These are phyloP conservation scores for Lyophyllum shimeji DNA, from an alignment of 768 basidiomycete genomes.

Conservation along the genomic window DNA sequence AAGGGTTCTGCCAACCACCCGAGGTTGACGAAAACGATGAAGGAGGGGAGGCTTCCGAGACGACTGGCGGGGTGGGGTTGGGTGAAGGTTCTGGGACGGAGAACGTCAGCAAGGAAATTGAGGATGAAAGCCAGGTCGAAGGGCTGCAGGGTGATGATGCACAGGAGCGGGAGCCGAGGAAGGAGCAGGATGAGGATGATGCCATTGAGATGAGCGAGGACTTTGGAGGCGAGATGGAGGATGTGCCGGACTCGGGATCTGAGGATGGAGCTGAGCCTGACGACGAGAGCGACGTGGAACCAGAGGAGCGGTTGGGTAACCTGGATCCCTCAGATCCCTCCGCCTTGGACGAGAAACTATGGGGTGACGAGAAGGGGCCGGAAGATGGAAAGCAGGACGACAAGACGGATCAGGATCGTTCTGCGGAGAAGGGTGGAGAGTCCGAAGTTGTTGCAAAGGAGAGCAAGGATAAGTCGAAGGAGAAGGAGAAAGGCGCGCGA, in stretches of 20 bases:
- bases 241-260: conserved; percentile 68
- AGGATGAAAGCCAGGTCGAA: conserved; percentile 96
- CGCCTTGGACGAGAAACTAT: conserved; percentile 93
- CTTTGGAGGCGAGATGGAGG: conserved; percentile 84
- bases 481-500: conserved; percentile 32
- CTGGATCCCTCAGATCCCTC: conserved; percentile 81
- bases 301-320: conserved; percentile 83
- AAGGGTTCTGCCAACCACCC: conserved; percentile 92
- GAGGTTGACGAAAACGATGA: conserved; percentile 61
- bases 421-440: conserved; percentile 43
- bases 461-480: conserved; percentile 36
- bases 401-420: conserved; percentile 61
- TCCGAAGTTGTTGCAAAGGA: conserved; percentile 85
- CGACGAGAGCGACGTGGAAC: conserved; percentile 55
- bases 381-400: conserved; percentile 53
- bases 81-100: conserved; percentile 85
- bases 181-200: conserved; percentile 59
- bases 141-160: conserved; percentile 74
- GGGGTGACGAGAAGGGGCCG: conserved; percentile 81
- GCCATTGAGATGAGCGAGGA: conserved; percentile 92
- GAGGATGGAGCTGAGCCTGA: conserved; percentile 52
- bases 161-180: conserved; percentile 42
- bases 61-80: conserved; percentile 77
- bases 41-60: conserved; percentile 46
- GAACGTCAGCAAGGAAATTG: conserved; percentile 92